Base-by-base conservation (phyloP, 306 rosid species). In the Myrica gale region DNA sequence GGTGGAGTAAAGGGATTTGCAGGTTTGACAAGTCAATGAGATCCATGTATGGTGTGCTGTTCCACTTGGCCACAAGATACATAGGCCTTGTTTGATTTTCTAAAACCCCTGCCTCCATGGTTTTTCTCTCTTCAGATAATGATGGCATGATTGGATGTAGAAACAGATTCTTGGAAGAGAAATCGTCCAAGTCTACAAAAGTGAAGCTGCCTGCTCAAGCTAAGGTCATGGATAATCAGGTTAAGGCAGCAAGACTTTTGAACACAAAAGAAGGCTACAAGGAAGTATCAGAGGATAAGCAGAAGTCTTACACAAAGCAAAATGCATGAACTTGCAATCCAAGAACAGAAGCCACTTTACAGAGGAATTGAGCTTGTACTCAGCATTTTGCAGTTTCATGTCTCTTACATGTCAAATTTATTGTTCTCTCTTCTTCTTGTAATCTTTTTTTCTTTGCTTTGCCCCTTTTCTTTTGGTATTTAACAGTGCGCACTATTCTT, bases 131-230 rank as follows among this genome's bases (percentile, higher is more conserved):
- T 77, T 69, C 75, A 88, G 95, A 79, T 15, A 90, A 88, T 74
- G 92, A 90, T 86, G 88, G 76, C 52, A 47, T 88, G 74, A 68
- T 86, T 75, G 90, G 89, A 80, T 80, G 86, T 42, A 79, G 74
- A 46, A 85, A 85, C 75, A 86, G 77, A 16, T 32, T 67, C 39
- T 57, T 69, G 60, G 74, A 78, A 51, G 73, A 73, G 1, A 69
- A 26, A 47, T 41, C 79, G 42, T 68, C 73, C 37, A 21, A 4
- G 61, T 76, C 50, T 76, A 69, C 58, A 69, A 75, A 54, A 74
- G 79, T 47, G 57, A 80, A 16, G 37, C 17, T 17, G 39, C 74
- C 45, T 32, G 58, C 39, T 41, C 45, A 74, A 53, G 55, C 63
- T 10, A 84, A 82, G 73, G 4, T n/a, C 9, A 7, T 47, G 32